Conservation (phyloP, 2,329 filamentous ascomycete species). For the Neophaeococcomyces aloes region DNA sequence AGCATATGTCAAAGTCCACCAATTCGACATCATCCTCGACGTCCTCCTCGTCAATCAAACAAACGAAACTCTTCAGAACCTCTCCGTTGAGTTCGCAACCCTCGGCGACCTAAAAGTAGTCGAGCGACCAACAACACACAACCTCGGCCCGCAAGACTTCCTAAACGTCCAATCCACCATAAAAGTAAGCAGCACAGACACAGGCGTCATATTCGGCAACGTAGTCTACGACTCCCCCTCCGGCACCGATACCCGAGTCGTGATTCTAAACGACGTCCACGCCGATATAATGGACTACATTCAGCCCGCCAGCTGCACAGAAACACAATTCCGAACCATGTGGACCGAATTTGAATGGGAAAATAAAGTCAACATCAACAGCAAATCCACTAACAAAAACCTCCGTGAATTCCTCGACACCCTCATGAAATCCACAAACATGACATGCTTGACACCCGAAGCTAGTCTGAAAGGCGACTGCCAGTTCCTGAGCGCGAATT, state of each 20-base stretch:
- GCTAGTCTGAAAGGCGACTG: slow-evolving; percentile 95
- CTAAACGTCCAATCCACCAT: slow-evolving; percentile 97
- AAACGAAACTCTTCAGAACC: slow-evolving; percentile 87
- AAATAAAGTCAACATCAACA: slow-evolving; percentile 99
- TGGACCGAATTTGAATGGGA: slow-evolving; percentile 99
- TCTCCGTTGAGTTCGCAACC: slow-evolving; percentile 97
- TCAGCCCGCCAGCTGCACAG: slow-evolving; percentile 87
- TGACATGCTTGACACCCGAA: slow-evolving; percentile 94
- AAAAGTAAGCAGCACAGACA: slow-evolving; percentile 96
- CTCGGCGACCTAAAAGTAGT: slow-evolving; percentile 96
- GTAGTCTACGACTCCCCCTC: slow-evolving; percentile 93
- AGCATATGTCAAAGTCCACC: slow-evolving; percentile 95
- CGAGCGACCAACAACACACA: slow-evolving; percentile 90
- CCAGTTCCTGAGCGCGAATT: slow-evolving; percentile 91
- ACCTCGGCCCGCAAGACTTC: slow-evolving; percentile 90
- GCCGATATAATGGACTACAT: slow-evolving; percentile 99
- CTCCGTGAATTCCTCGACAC: slow-evolving; percentile 86
- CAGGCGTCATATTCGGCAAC: slow-evolving; percentile 96
- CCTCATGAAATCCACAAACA: slow-evolving; percentile 96
- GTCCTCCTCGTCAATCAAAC: slow-evolving; percentile 97
- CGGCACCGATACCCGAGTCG: slow-evolving; percentile 87
- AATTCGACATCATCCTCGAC: slow-evolving; percentile 96
- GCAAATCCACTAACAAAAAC: slow-evolving; percentile 65
- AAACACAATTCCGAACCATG: slow-evolving; percentile 99
- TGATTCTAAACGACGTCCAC: slow-evolving; percentile 95